Base-by-base conservation (phyloP, 2,329 filamentous ascomycete genomes). In the Penicillium rolfsii region DNA sequence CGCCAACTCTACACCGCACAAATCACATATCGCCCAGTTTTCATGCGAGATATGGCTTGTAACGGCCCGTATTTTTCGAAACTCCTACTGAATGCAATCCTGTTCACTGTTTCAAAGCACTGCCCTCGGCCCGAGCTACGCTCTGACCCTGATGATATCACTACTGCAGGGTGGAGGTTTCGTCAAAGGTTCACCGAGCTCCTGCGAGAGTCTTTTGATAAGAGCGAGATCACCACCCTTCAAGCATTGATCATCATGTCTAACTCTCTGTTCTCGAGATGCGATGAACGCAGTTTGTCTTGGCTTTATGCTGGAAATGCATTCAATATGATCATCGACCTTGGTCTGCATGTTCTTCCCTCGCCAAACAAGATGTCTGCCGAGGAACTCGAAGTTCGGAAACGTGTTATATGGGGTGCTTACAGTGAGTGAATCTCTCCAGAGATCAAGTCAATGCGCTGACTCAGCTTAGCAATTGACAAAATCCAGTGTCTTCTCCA, bases 401-500 rank as follows among this genome's bases (percentile, higher is more conserved):
- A 74, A 54, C 76, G 82, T 19, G 81, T 77, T 2, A 80, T 79
- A 54, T 84, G 74, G 82, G 81, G 69, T 7, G 81, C 75, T 33
- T 84, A 80, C 64, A 67, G 60, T 67, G 49, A 65, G 65, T 14
- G 7, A 2, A 28, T 3, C 11, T 5, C 30, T 11, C 3, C 16
- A 19, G 6, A 9, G 11, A 2, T 12, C 12, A 26, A 11, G 1
- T 24, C 2, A 5, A 12, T 8, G 16, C 41, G 5, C 48, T 43
- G 6, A 16, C 1, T 16, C 8, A 8, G 4, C 5, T 1, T 35
- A 71, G 69, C 69, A 9, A 70, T 71, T n/a, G 84, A 84, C 63
- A 85, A 85, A 63, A 80, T 85, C 11, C 83, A 85, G 61, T 81
- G 78, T 52, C 69, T 85, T 0, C 85, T 85, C 53, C 83, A 84